phyloP scores from a whole-genome alignment of 768 basidiomycete genomes.

The Hericium erinaceus region DNA sequence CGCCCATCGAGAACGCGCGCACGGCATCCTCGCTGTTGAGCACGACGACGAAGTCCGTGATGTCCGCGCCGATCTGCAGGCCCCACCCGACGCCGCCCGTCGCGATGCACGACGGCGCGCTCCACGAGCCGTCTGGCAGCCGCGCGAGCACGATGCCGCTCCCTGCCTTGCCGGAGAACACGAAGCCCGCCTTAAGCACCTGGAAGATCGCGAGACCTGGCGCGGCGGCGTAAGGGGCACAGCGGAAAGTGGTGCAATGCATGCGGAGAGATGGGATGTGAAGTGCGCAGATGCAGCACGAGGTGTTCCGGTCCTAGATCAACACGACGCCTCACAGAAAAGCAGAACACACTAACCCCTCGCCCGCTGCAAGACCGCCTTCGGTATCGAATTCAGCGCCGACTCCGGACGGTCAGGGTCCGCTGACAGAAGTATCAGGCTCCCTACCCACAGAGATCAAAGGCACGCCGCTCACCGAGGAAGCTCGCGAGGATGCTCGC shows the following conservation, averaged over 20 bases:
- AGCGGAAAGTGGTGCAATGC: neutral
- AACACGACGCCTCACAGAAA: too few species aligned
- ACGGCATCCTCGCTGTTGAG: conserved; percentile 96
- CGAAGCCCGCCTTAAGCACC: conserved; percentile 88
- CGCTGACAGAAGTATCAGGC: conserved; percentile 36
- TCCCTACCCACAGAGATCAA: neutral
- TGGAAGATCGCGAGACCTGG: conserved; percentile 91
- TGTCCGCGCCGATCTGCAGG: conserved; percentile 91
- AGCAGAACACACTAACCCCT: conserved; percentile 45
- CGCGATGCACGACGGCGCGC: conserved; percentile 93
- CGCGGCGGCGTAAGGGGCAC: neutral
- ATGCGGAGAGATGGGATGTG: neutral
- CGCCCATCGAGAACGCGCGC: conserved; percentile 88
- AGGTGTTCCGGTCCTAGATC: too few species aligned
- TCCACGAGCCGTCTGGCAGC: conserved; percentile 92
- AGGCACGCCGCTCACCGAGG: conserved; percentile 48
- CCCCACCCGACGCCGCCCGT: conserved; percentile 94
- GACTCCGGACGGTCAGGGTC: conserved; percentile 82
- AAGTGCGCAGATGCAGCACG: neutral
- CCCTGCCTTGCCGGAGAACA: conserved; percentile 92
- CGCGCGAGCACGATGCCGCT: conserved; percentile 90
- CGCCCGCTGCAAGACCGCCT: conserved; percentile 81
- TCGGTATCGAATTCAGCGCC: conserved; percentile 90
- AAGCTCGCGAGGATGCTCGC: conserved; percentile 87
- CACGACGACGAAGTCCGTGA: conserved; percentile 93